phyloP scores from a whole-genome alignment of 1,139 yeast species.

The Pichiaceae sp. region DNA sequence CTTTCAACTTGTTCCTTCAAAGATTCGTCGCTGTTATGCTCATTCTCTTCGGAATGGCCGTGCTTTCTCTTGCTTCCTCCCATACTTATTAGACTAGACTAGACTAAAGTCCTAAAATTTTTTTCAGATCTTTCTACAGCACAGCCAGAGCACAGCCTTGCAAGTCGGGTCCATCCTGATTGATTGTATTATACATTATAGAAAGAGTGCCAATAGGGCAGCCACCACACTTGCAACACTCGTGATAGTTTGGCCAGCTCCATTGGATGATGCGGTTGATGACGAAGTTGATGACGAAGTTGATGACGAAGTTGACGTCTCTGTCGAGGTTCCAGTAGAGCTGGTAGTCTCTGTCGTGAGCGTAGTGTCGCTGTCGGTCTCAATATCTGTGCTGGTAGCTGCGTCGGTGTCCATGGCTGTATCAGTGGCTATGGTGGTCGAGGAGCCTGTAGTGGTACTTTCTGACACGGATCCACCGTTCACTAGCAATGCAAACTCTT shows the following conservation, averaged over 20 bases:
- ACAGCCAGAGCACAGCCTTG: background rate
- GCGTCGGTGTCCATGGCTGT: no score
- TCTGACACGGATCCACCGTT: constrained; percentile 3
- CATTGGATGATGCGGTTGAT: constrained; percentile 1
- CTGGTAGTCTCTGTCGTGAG: constrained; percentile 1
- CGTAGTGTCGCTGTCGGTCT: background rate
- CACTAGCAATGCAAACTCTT: constrained; percentile 38
- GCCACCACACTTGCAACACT: no score
- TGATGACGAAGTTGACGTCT: background rate
- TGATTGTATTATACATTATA: background rate
- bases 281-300: constrained; percentile 1
- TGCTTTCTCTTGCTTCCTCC: constrained; percentile 33
- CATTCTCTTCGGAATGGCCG: constrained; percentile 6
- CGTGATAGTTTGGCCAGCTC: no score
- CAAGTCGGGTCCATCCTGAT: no score
- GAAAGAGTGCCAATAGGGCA: no score
- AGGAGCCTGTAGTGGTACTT: no score
- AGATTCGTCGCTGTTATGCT: constrained; percentile 32
- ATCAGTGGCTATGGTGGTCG: no score
- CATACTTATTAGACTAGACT: background rate
- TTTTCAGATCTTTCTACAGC: background rate
- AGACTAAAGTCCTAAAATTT: background rate
- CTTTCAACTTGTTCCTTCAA: constrained; percentile 26
- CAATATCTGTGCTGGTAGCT: no score
- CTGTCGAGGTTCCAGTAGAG: constrained; percentile 1